Base-by-base conservation (phyloP, 2,329 filamentous ascomycete species). In the Penicillium sp. region DNA sequence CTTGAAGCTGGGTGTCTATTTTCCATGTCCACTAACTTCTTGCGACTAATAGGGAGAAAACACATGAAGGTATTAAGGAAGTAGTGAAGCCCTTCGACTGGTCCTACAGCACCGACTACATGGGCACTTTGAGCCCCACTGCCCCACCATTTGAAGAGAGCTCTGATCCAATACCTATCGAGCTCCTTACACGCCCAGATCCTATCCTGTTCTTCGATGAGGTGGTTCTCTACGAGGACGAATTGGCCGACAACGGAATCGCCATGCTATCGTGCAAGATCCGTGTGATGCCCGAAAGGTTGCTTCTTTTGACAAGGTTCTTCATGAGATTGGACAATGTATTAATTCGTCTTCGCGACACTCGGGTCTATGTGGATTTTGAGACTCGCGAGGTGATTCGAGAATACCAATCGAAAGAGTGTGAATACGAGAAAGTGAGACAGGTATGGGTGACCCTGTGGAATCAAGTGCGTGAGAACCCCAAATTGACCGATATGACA, bases 141-240 rank as follows among this genome's bases (percentile, higher is more conserved):
- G 67, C 69, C 35, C 65, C 69, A 5, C 61, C 68, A 15, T 80
- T 84, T 54, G 63, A 76, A 52, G 67, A 75, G 18, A 77, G 77
- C 22, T 72, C 75, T n/a, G 76, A 76, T 18, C 74, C 81, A 53
- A 94, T 99, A 59, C 92, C 94, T 4, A 82, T 96, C 54, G 90
- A 93, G 66, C 82, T 97, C 41, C 83, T 99, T 49, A 91, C 89
- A 72, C 85, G 90, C 29, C 89, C 90, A 14, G 94, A 99, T 71
- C 94, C 94, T 0, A 99, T 99, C 62, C 78, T 96, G 5, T 97
- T 97, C 81, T 96, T 95, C 71, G 93, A 97, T 76, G 92, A 97
- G 67, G 91, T 99, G 37, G 86, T 97, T 66, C 82, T 99, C 46
- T 99, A 96, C 73, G 94, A 99, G 78, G 95, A 95, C 76, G 94